A percentile compares a stretch with the other conserved stretches of the same genome.
Evolutionary conservation across 768 basidiomycete genomes (phyloP).

Genomic region (Tylopilus rubrobrunneus): DNA sequence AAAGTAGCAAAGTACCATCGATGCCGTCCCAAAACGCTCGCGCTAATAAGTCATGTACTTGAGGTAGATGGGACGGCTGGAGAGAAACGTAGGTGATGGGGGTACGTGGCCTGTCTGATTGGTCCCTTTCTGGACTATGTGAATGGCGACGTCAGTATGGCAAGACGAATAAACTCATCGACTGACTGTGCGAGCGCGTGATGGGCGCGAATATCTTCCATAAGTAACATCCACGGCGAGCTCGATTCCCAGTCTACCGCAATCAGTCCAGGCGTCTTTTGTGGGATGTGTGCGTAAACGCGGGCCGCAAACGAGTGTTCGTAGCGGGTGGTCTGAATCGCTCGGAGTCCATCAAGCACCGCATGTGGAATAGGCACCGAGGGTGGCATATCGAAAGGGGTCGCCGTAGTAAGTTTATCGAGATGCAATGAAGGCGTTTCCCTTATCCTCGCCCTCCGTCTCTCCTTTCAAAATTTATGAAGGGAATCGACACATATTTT

Average conservation of each 20-base stretch:
- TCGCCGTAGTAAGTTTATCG: conserved; percentile 8
- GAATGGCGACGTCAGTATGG: neutral
- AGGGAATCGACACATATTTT: neutral
- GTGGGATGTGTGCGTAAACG: conserved; percentile 40
- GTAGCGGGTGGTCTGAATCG: conserved; percentile 61
- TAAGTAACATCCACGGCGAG: conserved; percentile 72
- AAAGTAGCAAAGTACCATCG: conserved; percentile 42
- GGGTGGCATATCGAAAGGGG: conserved; percentile 28
- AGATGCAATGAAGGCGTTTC: neutral
- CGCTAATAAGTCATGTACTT: conserved; percentile 68
- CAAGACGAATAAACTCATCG: neutral
- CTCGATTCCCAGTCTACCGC: conserved; percentile 70
- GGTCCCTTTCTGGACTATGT: conserved; percentile 53
- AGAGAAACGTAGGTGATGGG: conserved; percentile 66
- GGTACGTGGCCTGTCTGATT: conserved; percentile 36
- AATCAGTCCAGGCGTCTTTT: conserved; percentile 37
- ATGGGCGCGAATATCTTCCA: conserved; percentile 69
- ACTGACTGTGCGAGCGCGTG: conserved; percentile 55
- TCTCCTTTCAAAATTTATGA: conserved; percentile 13
- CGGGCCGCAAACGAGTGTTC: conserved; percentile 65
- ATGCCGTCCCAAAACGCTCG: conserved; percentile 77
- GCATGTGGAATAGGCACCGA: conserved; percentile 25
- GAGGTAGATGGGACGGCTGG: conserved; percentile 53
- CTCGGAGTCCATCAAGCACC: conserved; percentile 49
- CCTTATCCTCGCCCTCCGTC: conserved; percentile 12